Base-by-base conservation (phyloP, 2,329 filamentous ascomycete genomes). In the Penicillium brevicompactum region DNA sequence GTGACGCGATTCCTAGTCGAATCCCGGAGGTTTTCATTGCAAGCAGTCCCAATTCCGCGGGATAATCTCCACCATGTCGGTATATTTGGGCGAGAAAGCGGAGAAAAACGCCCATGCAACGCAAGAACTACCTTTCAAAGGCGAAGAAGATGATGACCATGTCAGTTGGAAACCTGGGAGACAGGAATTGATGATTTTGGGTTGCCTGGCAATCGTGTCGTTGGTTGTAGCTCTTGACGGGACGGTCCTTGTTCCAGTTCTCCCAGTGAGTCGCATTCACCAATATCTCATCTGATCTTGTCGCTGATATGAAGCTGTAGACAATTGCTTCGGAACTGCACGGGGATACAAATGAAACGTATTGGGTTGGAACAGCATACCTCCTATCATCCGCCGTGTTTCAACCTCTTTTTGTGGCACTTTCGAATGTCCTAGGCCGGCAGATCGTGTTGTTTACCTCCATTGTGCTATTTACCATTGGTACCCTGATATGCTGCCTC, bases 291-390 rank as follows among this genome's bases (percentile, higher is more conserved):
- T n/a, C n/a, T 18, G 14, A 2, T 16, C 16, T 38, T 14, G 13
- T 5, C 13, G 9, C 14, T 16, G 13, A 38, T 38, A 4, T n/a
- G 37, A 38, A 38, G 13, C 37, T 38, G 13, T 16, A 56, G 54
- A 44, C 42, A 24, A 56, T 56, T 11, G 53, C 53, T 4, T 43
- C 51, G 37, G 53, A 56, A 3, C 37, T 56, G 3, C 46, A 53
- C 11, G 53, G 54, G 1, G 38, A 56, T 42, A 41, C 54, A 14
- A 53, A 45, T 34, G 50, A 48, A 32, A 49, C 54, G 9, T 49
- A 49, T 6, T 56, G 54, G 54, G 46, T 49, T 8, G 54, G 54
- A 41, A 56, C 44, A 1, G 54, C 54, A 37, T 56, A 56, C 34
- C 30, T 56, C 7, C 40, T 56, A 5, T 46, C 54, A 11, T 49